These are phyloP conservation scores for Juncus effusus DNA, from an alignment of 176 grass and related monocot genomes.

Conservation along the genomic window DNA sequence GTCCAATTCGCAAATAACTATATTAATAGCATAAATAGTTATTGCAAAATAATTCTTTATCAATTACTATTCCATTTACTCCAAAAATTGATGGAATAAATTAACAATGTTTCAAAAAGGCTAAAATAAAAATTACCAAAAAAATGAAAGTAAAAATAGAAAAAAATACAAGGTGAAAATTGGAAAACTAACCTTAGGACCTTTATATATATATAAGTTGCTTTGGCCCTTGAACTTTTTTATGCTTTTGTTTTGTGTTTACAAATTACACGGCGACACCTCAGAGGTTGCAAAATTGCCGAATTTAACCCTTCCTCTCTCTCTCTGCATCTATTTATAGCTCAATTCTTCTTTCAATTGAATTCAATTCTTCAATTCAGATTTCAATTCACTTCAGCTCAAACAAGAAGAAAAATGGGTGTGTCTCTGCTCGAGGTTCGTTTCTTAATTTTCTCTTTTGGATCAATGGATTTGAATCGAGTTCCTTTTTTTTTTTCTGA, in stretches of 20 bases:
- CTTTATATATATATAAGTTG: conserved; percentile 25
- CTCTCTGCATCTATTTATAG: background rate
- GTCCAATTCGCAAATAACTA: no score
- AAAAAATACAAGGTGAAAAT: conserved; percentile 9
- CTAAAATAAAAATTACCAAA: background rate
- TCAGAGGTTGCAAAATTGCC: conserved; percentile 22
- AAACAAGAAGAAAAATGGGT: conserved; percentile 27
- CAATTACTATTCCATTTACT: no score
- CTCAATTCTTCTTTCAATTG: conserved; percentile 5
- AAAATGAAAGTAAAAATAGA: background rate
- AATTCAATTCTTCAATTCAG: conserved; percentile 1
- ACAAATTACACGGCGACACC: conserved; percentile 20
- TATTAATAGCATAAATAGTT: no score
- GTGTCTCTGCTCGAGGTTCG: conserved; percentile 37
- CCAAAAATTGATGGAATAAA: background rate
- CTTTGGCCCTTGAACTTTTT: background rate
- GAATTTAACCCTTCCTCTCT: conserved; percentile 1
- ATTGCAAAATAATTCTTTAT: background rate
- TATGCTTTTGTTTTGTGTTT: conserved; percentile 5
- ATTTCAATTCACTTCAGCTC: background rate
- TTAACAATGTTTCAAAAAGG: background rate
- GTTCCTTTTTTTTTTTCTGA: background rate
- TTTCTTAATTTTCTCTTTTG: background rate
- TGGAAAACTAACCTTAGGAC: background rate
- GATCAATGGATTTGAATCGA: conserved; percentile 2